Conservation (phyloP, 176 grass and related monocot species). For the Stipa capillata region DNA sequence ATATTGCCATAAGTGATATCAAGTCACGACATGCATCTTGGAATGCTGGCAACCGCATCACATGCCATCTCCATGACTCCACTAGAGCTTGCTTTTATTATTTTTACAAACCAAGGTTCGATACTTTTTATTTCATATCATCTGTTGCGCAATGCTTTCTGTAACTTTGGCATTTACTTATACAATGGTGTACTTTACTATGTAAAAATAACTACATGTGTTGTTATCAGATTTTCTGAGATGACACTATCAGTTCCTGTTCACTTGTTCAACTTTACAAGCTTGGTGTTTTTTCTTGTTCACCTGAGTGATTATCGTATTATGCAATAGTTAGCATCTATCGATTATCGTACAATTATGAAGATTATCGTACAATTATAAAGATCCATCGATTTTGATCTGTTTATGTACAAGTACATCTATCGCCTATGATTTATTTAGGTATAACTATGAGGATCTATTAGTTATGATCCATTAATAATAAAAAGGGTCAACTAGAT, state of each 20-base stretch:
- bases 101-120: conserved; percentile 90
- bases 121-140: background rate
- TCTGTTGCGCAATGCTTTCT: background rate
- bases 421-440: no score
- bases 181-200: background rate
- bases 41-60: conserved; percentile 80
- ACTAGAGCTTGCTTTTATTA: conserved; percentile 63
- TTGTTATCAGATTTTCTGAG: background rate
- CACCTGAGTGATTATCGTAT: background rate
- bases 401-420: no score
- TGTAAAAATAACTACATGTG: background rate
- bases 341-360: no score
- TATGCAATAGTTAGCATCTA: background rate
- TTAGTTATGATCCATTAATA: no score
- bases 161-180: background rate
- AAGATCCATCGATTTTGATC: no score
- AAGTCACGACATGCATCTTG: conserved; percentile 88
- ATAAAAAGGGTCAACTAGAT: no score
- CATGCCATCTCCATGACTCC: conserved; percentile 64
- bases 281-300: background rate
- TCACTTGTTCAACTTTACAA: background rate
- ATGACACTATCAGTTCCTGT: background rate
- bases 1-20: conserved; percentile 79
- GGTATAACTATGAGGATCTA: no score
- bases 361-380: no score